Evolutionary conservation across 2,329 filamentous ascomycete species (phyloP).

Genomic region (Aspergillus melleus): DNA sequence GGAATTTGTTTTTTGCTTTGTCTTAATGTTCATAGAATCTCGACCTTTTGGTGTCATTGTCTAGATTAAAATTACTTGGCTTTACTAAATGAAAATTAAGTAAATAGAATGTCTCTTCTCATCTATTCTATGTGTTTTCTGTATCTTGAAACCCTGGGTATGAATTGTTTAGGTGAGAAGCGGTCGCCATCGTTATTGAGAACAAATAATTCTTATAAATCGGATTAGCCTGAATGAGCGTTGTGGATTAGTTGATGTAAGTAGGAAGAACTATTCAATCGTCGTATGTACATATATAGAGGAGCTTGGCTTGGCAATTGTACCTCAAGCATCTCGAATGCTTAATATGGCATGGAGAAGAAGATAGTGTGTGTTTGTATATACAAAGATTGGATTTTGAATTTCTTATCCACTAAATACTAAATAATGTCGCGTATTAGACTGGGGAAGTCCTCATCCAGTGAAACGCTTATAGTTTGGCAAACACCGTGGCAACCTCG

Average conservation of each 20-base stretch:
- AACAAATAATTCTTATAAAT: no score
- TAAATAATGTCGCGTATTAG: background rate
- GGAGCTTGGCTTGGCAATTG: no score
- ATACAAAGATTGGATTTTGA: background rate
- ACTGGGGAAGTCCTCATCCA: background rate
- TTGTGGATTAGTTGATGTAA: no score
- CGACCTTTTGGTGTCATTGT: conserved; percentile 5
- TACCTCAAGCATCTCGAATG: no score
- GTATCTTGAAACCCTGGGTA: no score
- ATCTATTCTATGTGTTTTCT: no score
- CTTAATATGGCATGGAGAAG: no score
- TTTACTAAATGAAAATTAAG: background rate
- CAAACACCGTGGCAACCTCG: conserved; percentile 69
- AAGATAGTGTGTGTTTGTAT: background rate
- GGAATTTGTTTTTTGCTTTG: background rate
- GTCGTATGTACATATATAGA: no score
- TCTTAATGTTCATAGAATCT: conserved; percentile 11
- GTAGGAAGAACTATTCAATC: no score
- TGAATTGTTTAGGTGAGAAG: no score
- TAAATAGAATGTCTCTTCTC: background rate
- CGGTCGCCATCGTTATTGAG: no score
- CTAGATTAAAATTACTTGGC: background rate
- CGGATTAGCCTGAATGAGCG: no score
- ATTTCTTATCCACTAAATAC: background rate
- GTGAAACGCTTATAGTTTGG: conserved; percentile 56